These are phyloP conservation scores for Leucocoprinus sp. DNA, from an alignment of 768 basidiomycete species.

Conservation along the genomic window DNA sequence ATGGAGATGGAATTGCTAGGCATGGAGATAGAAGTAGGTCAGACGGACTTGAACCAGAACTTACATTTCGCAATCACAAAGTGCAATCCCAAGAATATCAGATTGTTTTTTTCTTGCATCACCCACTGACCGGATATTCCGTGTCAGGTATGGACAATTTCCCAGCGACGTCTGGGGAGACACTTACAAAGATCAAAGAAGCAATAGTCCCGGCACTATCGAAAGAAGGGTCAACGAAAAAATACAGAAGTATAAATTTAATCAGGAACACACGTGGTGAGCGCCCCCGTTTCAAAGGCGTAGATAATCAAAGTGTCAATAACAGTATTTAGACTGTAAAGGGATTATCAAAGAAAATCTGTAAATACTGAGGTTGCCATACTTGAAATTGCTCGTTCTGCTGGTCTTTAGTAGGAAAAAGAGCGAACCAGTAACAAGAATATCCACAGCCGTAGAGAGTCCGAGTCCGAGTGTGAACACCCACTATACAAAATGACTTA, in stretches of 20 bases:
- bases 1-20: not conserved
- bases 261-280: constrained; percentile 32
- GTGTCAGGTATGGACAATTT: constrained; percentile 6
- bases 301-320: constrained; percentile 41
- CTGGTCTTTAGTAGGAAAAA: constrained; percentile 34
- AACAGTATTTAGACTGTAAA: constrained; percentile 39
- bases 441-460: constrained; percentile 39
- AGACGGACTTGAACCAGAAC: constrained; percentile 5
- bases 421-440: constrained; percentile 39
- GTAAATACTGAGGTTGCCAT: too few species aligned
- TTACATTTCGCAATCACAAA: constrained; percentile 41
- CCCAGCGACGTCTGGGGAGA: too few species aligned
- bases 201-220: constrained; percentile 34
- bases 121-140: constrained; percentile 28
- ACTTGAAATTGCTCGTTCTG: constrained; percentile 31
- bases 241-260: not conserved
- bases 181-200: constrained; percentile 40
- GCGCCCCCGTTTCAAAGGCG: constrained; percentile 42
- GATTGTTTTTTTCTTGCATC: constrained; percentile 34
- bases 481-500: constrained; percentile 29
- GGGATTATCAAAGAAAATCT: too few species aligned
- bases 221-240: not conserved
- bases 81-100: constrained; percentile 41
- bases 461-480: constrained; percentile 45
- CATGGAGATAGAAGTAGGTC: not conserved